Evolutionary conservation across 169 alveolate genomes (phyloP).

Genomic region (Plasmodium inui): DNA sequence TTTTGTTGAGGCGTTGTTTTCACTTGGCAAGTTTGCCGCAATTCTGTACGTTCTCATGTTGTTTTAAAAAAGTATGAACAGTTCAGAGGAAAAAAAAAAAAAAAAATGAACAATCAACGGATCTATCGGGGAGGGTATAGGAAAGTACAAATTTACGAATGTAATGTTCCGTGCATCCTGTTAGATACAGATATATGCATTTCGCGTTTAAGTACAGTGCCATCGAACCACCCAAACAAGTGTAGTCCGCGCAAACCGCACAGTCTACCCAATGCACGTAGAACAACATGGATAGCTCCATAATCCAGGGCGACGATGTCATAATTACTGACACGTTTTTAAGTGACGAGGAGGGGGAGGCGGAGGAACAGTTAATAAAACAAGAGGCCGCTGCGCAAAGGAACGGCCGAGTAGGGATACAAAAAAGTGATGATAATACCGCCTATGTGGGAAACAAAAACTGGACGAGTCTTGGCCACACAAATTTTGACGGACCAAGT

Average conservation of each 20-base stretch:
- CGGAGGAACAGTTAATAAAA: conserved; percentile 2
- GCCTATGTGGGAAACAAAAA: not conserved
- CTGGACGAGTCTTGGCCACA: not conserved
- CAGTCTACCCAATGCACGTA: not conserved
- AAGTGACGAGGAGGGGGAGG: conserved; percentile 33
- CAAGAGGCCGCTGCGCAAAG: not conserved
- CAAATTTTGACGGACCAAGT: not conserved
- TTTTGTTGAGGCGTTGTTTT: not conserved
- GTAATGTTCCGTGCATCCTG: not conserved
- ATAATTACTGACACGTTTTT: conserved; percentile 39
- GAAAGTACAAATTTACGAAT: not conserved
- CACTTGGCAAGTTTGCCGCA: not conserved
- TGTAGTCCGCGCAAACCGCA: not conserved
- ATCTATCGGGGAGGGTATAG: not conserved
- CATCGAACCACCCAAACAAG: not conserved
- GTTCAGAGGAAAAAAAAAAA: conserved; percentile 4
- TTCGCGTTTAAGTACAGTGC: not conserved
- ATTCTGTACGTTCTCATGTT: not conserved
- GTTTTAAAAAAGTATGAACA: not conserved
- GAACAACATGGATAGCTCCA: conserved; percentile 14
- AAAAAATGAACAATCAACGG: not conserved
- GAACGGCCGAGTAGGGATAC: not conserved
- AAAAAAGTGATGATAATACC: not conserved
- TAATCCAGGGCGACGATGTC: conserved; percentile 32
- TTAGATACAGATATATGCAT: not conserved